Conservation (phyloP, 495 filamentous ascomycete genomes). For the Penicillium simplicissimum region DNA sequence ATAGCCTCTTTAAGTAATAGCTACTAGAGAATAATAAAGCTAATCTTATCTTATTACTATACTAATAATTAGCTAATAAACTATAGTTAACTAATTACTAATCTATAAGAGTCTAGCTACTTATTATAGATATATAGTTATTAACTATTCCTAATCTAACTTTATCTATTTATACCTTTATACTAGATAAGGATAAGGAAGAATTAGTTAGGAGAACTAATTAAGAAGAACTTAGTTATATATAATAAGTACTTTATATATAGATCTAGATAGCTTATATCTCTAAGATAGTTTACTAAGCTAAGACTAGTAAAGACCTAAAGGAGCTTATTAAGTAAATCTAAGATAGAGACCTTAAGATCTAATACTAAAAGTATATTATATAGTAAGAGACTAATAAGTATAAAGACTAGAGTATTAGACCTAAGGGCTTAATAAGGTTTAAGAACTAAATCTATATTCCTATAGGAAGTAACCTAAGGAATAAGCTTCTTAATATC, state of each 20-base stretch:
- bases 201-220: not conserved
- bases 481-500: not conserved
- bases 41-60: no score
- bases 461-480: not conserved
- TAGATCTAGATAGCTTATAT: not conserved
- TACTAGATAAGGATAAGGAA: not conserved
- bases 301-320: not conserved
- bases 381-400: not conserved
- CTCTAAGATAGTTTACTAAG: not conserved
- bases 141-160: not conserved
- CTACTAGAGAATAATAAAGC: no score
- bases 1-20: no score
- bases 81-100: no score
- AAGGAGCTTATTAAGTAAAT: not conserved
- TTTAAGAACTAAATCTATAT: not conserved
- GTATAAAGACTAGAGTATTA: not conserved
- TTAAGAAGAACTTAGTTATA: not conserved
- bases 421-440: not conserved
- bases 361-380: not conserved
- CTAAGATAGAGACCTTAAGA: not conserved
- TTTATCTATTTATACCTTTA: not conserved
- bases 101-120: no score
- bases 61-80: no score
- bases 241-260: not conserved
- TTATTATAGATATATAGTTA: no score